These are phyloP conservation scores for Alternaria alternata DNA, from an alignment of 2,329 filamentous ascomycete genomes.

Conservation along the genomic window DNA sequence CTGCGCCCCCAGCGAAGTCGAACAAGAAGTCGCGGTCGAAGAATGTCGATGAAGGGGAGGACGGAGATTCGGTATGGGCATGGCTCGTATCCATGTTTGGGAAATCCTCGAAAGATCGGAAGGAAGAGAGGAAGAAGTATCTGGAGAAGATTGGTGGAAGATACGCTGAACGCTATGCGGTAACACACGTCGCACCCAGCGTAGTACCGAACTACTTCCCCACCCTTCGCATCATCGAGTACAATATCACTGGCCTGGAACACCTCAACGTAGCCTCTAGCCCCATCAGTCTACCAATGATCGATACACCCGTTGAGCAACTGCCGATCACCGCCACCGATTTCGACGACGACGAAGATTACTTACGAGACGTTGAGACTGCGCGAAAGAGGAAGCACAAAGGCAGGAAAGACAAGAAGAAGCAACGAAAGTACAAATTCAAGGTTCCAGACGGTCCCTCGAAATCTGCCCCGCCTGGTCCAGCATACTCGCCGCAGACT, in stretches of 20 bases:
- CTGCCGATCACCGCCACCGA: conserved; percentile 13
- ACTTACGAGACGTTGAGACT: conserved; percentile 53
- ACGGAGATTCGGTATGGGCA: conserved; percentile 30
- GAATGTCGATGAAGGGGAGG: conserved; percentile 20
- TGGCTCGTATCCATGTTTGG: conserved; percentile 27
- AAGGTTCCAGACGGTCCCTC: conserved; percentile 74
- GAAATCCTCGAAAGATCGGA: conserved; percentile 25
- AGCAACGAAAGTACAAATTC: conserved; percentile 56
- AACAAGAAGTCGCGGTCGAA: conserved; percentile 26
- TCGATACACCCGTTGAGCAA: conserved; percentile 12
- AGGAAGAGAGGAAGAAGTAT: conserved; percentile 63
- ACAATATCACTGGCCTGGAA: conserved; percentile 85
- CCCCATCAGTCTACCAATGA: not conserved
- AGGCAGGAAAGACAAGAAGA: conserved; percentile 57
- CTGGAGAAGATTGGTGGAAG: conserved; percentile 76
- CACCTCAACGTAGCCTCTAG: conserved; percentile 38
- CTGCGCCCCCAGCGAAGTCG: conserved; percentile 52
- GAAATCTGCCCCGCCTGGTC: conserved; percentile 77
- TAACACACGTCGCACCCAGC: conserved; percentile 83
- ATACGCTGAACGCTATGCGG: conserved; percentile 84
- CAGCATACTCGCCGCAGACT: conserved; percentile 86
- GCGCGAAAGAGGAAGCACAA: conserved; percentile 58
- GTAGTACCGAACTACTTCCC: conserved; percentile 94
- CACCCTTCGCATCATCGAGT: conserved; percentile 87
- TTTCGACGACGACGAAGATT: conserved; percentile 38